These are phyloP conservation scores for Cucumis hystrix DNA, from an alignment of 306 rosid species.

Conservation along the genomic window DNA sequence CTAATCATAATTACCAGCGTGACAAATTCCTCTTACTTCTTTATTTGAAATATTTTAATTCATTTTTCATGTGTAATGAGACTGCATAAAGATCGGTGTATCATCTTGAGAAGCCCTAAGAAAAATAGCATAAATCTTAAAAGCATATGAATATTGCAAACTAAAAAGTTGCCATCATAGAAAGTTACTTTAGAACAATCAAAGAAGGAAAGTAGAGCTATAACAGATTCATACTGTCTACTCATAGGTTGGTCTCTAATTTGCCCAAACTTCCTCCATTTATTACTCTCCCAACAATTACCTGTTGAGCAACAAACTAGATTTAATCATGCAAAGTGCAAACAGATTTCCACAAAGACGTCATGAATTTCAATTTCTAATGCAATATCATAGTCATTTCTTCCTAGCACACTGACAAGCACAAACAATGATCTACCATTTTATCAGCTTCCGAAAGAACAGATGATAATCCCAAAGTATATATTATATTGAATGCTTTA, in stretches of 20 bases:
- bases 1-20: no score
- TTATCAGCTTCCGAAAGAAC: neutral
- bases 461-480: neutral
- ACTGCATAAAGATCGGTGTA: no score
- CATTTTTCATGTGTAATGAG: no score
- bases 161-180: neutral
- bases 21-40: no score
- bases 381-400: neutral
- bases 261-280: neutral
- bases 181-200: neutral
- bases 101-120: no score
- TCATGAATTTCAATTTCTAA: neutral
- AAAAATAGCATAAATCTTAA: neutral
- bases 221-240: neutral
- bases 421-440: neutral
- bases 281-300: neutral
- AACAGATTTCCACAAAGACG: neutral
- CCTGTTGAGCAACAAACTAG: neutral
- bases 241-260: neutral
- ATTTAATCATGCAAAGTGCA: neutral
- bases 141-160: neutral
- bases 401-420: neutral
- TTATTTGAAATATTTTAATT: no score
- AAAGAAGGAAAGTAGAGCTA: neutral
- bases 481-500: neutral